Conservation (phyloP, 345 rosid species). For the Alliaria petiolata region DNA sequence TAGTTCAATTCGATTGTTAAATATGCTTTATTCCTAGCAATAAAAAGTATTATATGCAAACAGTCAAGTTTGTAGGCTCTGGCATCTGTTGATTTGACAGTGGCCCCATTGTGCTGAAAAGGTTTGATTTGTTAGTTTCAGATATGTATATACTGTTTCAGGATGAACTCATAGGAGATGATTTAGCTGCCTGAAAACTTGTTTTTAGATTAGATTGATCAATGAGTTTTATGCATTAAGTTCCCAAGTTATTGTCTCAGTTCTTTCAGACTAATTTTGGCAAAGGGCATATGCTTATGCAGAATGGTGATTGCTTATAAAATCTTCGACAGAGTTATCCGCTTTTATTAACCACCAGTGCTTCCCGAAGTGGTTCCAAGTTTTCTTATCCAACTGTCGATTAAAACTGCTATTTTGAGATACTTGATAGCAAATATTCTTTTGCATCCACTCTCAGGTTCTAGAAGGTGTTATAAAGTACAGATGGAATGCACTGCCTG, state of each 20-base stretch:
- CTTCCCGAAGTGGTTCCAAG: not conserved
- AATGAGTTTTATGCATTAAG: not conserved
- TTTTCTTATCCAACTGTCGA: not conserved
- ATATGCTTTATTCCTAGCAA: not conserved
- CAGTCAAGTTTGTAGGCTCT: conserved; percentile 9
- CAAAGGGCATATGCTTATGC: not conserved
- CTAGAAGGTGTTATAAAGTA: conserved; percentile 98
- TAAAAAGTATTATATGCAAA: not conserved
- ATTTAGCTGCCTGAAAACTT: not conserved
- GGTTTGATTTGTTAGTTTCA: not conserved
- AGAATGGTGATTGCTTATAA: not conserved
- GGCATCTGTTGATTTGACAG: conserved; percentile 1
- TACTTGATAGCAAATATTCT: not conserved
- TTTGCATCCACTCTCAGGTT: conserved; percentile 49
- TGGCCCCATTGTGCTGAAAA: not conserved
- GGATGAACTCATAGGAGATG: not conserved
- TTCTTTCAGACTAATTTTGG: not conserved
- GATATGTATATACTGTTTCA: not conserved
- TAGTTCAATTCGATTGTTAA: not conserved
- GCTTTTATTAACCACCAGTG: not conserved
- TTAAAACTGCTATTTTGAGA: not conserved
- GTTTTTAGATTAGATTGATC: not conserved
- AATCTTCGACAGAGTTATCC: not conserved
- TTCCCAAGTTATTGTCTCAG: not conserved
- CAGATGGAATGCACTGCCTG: conserved; percentile 98